Evolutionary conservation across 345 rosid species (phyloP).

Genomic region (Lagerstroemia speciosa): DNA sequence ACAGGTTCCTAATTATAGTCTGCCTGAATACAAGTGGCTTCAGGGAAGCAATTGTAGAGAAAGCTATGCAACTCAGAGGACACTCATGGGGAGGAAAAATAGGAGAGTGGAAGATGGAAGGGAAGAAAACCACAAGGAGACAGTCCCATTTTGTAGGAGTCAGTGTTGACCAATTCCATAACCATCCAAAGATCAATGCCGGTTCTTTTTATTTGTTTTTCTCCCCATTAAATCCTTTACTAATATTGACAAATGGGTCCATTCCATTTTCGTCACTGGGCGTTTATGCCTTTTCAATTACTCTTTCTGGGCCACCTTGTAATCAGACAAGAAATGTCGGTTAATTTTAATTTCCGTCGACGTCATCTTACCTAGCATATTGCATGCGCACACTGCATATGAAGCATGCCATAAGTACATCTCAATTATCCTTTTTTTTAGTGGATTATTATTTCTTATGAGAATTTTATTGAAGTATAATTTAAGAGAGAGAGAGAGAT

Average conservation of each 20-base stretch:
- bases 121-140: not conserved
- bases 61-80: not conserved
- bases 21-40: not conserved
- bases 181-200: not conserved
- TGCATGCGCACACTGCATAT: constrained; percentile 3
- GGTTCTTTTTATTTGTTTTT: not conserved
- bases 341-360: not conserved
- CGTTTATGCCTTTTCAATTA: no score
- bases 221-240: no score
- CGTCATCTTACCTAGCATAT: not conserved
- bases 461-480: not conserved
- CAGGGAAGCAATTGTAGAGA: not conserved
- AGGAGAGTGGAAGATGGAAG: not conserved
- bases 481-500: not conserved
- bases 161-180: not conserved
- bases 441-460: no score
- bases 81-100: not conserved
- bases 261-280: no score
- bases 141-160: constrained; percentile 2
- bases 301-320: no score
- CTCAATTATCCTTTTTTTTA: no score
- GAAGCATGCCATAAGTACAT: no score
- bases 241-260: not conserved
- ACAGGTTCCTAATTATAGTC: not conserved
- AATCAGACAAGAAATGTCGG: not conserved